Evolutionary conservation across 2,329 filamentous ascomycete species (phyloP), one percentile per base, ranked within the genome.

Genomic region (Pseudogymnoascus sp.): DNA sequence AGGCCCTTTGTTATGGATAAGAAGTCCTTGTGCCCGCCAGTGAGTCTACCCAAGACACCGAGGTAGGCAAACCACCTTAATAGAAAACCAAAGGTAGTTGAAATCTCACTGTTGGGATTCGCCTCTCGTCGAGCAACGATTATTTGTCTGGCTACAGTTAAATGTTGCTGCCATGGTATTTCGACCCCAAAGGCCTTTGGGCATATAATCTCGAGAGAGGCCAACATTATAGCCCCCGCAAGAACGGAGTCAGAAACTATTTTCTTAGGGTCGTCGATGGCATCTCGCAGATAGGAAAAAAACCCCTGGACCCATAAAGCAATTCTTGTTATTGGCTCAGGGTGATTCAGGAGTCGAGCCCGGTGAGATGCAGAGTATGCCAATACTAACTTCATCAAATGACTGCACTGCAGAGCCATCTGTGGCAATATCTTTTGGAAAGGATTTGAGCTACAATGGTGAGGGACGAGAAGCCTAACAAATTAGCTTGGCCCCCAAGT

Each of bases 281-380:
- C 86, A 64, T 83, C 75, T 29, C 89, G 84, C 17, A 95, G 80
- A 13, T 85, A 84, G 0, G 89, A 89, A 65, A 90, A 88, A n/a
- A 90, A 89, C 67, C 91, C 84, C 69, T 88, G 82, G 27, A 94
- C 89, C 87, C 89, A 94, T 39, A 84, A 79, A 2, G 90, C 90
- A 66, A 95, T 94, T 21, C 91, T 84, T 70, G 87, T 88, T 5
- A 81, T 82, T 5, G 91, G 91, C 71, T 93, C 90, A 0, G 82
- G 81, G 65, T 93, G 88, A 33, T 83, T 82, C 17, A 94, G 78
- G 33, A 93, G 82, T 48, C 88, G 84, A 8, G 91, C 89, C 62
- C 90, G 84, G 72, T 95, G 91, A 29, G 87, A 90, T n/a, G 91
- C 91, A 68, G 89, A 91, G 73, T 92, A 95, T 17, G 91, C 88